phyloP scores from a whole-genome alignment of 495 filamentous ascomycete species.

The Aspergillus campestris region DNA sequence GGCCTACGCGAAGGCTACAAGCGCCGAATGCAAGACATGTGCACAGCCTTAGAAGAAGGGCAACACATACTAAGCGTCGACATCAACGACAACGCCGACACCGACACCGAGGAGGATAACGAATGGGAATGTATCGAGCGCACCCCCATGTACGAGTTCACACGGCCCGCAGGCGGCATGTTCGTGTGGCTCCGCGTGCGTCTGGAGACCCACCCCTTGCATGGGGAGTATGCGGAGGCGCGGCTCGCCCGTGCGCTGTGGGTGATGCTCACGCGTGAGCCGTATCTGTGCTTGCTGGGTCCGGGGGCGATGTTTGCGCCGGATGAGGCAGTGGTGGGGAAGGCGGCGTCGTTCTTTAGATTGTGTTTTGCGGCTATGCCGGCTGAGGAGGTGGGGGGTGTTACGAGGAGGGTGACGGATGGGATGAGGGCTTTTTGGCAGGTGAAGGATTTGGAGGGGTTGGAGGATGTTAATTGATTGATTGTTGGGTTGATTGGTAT shows the following conservation, averaged over 20 bases:
- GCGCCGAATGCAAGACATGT: constrained; percentile 71
- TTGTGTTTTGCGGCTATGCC: constrained; percentile 80
- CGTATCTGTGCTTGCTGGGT: constrained; percentile 54
- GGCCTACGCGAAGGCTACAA: constrained; percentile 77
- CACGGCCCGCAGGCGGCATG: constrained; percentile 84
- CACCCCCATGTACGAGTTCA: constrained; percentile 61
- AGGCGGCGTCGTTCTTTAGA: constrained; percentile 60
- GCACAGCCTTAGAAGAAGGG: constrained; percentile 55
- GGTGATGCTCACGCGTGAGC: constrained; percentile 60
- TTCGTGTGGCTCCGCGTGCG: constrained; percentile 74
- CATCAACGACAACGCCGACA: constrained; percentile 21
- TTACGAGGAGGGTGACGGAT: constrained; percentile 53
- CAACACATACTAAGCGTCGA: constrained; percentile 41
- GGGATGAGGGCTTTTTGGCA: constrained; percentile 69
- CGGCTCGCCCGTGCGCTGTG: constrained; percentile 56
- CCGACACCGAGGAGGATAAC: constrained; percentile 29
- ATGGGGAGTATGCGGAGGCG: constrained; percentile 28
- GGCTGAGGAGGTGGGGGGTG: constrained; percentile 53
- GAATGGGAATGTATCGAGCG: constrained; percentile 63
- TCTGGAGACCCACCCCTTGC: constrained; percentile 65
- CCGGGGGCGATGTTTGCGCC: constrained; percentile 68
- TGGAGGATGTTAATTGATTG: constrained; percentile 44
- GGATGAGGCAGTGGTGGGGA: constrained; percentile 36
- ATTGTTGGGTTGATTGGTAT: background rate
- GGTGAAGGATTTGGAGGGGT: constrained; percentile 53